Base-by-base conservation (phyloP, 176 grass and related monocot species). In the Phragmites australis region DNA sequence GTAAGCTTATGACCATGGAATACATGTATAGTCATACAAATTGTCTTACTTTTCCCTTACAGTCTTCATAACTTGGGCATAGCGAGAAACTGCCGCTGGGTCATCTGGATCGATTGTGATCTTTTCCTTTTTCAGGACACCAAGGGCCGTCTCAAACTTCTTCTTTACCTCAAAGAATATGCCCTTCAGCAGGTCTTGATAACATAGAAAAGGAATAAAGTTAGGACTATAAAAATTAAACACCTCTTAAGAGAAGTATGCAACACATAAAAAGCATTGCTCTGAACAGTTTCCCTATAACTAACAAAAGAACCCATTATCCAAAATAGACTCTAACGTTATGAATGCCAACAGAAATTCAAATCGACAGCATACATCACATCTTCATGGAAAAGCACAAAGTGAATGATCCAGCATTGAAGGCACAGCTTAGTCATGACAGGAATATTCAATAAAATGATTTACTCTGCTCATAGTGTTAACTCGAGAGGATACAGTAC, bases 141-240 rank as follows among this genome's bases (percentile, higher is more conserved):
- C 76, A 70, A 99, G 71, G 21, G 86, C 93, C 43, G 71, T 82
- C 50, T 99, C 97, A 64, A 91, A 99, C 79, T 91, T 96, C 50
- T 91, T 95, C 79, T 99, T 99, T 34, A 99, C 87, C 70, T 99
- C 97, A 70, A 86, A 87, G 59, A 99, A 99, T 81, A 99, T 99
- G 72, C 80, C 88, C 90, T 93, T 99, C 67, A 99, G 69, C 48
- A 96, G 73, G 51, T 99, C 97, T 99, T 79, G 15, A 61, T 40
- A 66, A 47, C 4, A 70, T 41, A 69, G 43, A 83, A 78, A 74
- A 50, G 21, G 9, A 76, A 2, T 19, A 26, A 65, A 69, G 81
- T 83, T 54, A 75, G 74, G 9, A 46, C 3, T 65, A 65, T 30
- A 31, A 70, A 25, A 58, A 74, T 16, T 86, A 25, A 52, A 76